A percentile compares a stretch with the other conserved stretches of the same genome.
Evolutionary conservation across 2,329 filamentous ascomycete genomes (phyloP).

Genomic region (Curvularia lunata): DNA sequence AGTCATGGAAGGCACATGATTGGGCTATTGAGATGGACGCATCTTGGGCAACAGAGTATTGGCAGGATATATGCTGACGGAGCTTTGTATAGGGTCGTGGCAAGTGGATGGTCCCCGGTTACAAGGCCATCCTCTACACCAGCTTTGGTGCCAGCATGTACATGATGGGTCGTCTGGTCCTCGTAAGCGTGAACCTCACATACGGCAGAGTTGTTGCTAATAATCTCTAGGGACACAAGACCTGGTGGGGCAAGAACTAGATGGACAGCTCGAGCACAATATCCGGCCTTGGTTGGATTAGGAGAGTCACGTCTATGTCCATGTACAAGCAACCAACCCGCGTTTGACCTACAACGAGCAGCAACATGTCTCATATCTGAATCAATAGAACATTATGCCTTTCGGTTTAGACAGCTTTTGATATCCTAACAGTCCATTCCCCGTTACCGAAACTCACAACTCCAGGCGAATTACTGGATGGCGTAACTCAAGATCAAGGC

Average conservation of each 20-base stretch:
- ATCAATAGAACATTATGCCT: conserved; percentile 8
- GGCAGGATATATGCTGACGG: conserved; percentile 22
- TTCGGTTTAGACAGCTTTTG: neutral
- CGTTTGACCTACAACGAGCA: conserved; percentile 24
- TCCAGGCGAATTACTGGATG: neutral
- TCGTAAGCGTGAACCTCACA: conserved; percentile 48
- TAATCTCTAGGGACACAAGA: conserved; percentile 70
- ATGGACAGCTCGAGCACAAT: conserved; percentile 8
- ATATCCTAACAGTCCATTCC: neutral
- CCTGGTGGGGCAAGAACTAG: conserved; percentile 63
- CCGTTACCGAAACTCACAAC: neutral
- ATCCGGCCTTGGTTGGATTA: conserved; percentile 14
- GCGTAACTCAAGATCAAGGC: no score
- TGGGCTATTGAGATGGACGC: neutral
- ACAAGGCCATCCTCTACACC: conserved; percentile 69
- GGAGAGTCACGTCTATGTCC: conserved; percentile 26
- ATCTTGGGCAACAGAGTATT: neutral
- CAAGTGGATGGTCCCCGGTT: conserved; percentile 70
- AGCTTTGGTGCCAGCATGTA: conserved; percentile 71
- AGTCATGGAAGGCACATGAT: conserved; percentile 1
- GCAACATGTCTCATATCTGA: conserved; percentile 5
- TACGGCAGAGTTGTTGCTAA: conserved; percentile 1
- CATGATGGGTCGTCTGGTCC: conserved; percentile 74
- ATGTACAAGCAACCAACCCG: conserved; percentile 45
- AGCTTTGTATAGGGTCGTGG: conserved; percentile 66